Evolutionary conservation across 495 filamentous ascomycete species (phyloP), one percentile per base, ranked within the genome.

Genomic region (Lasiosphaeria hispida): DNA sequence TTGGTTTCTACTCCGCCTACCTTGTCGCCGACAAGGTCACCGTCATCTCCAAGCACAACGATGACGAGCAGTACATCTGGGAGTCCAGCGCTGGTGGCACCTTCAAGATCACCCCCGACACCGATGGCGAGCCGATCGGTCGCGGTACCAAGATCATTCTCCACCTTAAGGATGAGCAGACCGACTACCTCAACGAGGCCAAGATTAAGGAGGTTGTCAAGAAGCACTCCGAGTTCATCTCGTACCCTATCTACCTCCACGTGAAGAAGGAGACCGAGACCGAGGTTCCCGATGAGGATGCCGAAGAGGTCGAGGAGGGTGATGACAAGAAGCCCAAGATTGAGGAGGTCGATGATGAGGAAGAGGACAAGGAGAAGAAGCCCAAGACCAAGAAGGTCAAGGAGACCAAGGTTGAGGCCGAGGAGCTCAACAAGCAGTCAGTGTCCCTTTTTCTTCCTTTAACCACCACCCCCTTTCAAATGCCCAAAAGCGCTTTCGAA

Each of bases 191-290:
- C 69, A 93, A 97, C 77, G 93, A 97, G 86, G 85, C 85, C 83
- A 92, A 93, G 84, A 91, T 98, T 83, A 98, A 98, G 89, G 94
- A 98, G 85, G 92, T 98, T 62, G 91, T 98, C 80, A 97, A 97
- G 91, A 98, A 98, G 89, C 94, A 98, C 88, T 97, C 94, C 75
- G 94, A 98, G 83, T 98, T 98, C 87, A 98, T 98, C 84, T 97
- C 95, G 52, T 98, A 98, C 86, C 94, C 94, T 65, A 98, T 98
- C 85, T 98, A 96, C 84, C 94, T 98, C 59, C 94, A 98, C 77
- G 90, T 97, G 72, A 77, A 88, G 72, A 98, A 98, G 85, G 95
- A 97, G 88, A 93, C 87, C 69, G 94, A 98, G 90, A 96, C 82
- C 69, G 94, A 98, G 81, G 91, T 97, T 61, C 92, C 92, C 57